Evolutionary conservation across 2,329 filamentous ascomycete species (phyloP), one percentile per base, ranked within the genome.

Genomic region (Fusarium sp.): DNA sequence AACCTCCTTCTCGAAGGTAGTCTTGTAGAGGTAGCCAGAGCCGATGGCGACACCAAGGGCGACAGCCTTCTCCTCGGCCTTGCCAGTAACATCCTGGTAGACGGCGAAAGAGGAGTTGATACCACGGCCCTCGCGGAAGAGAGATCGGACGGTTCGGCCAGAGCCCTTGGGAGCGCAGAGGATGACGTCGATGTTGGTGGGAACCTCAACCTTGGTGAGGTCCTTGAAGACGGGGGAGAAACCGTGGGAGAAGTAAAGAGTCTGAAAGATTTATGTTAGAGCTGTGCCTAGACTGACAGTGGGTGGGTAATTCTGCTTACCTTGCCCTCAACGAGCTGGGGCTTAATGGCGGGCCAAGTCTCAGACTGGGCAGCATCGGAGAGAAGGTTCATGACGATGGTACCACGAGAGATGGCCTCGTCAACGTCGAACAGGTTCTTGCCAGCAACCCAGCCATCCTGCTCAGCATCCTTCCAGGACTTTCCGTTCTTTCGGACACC

Each of bases 191-290:
- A 99, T 93, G 87, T 98, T 93, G 78, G 85, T 90, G 86, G 96
- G 96, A 75, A 98, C 94, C 74, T 99, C 96, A 84, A 99, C 96
- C 87, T 98, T 97, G 90, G 96, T 99, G 84, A 96, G 92, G 85
- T 98, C 93, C 90, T 98, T 98, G 94, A 99, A 99, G 87, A 99
- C 95, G 84, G 96, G 96, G 75, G 96, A 98, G 94, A 99, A 99
- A 83, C 96, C 96, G 91, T 99, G 96, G 79, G 96, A 98, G 91
- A 99, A 99, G 93, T 99, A 99, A 80, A 99, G 94, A 72, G 96
- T 99, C 96, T 96, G 76, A 11, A 20, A 32, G 22, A 55, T n/a
- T 44, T 66, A 48, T 58, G 73, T 82, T 72, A 82, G 66, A 39
- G 78, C 56, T 30, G 38, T 58, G 57, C 45, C 44, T 24, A 45